Conservation (phyloP, 2,329 filamentous ascomycete genomes). For the Aspergillus sp. region DNA sequence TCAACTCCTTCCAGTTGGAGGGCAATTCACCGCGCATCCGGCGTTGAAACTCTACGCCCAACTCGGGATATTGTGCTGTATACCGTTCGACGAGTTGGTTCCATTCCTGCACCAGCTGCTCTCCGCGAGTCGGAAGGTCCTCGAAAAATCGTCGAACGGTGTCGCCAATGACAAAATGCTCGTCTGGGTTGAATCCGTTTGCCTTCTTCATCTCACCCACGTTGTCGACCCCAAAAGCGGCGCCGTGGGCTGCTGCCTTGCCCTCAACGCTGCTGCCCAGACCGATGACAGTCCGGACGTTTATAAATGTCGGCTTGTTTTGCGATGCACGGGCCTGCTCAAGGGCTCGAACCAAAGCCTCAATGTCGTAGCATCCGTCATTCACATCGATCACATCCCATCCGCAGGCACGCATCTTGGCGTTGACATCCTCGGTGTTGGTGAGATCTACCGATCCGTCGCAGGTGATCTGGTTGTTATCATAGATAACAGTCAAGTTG, state of each 20-base stretch:
- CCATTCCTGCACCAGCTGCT: constrained; percentile 45
- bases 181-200: constrained; percentile 45
- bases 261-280: constrained; percentile 42
- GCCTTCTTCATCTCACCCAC: constrained; percentile 50
- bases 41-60: constrained; percentile 43
- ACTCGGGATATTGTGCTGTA: constrained; percentile 38
- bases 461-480: constrained; percentile 55
- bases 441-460: constrained; percentile 50
- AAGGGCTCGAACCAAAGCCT: constrained; percentile 43
- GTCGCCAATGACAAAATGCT: constrained; percentile 42
- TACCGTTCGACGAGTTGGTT: constrained; percentile 41
- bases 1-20: constrained; percentile 44
- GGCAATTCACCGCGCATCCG: constrained; percentile 45
- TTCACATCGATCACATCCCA: constrained; percentile 51
- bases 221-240: constrained; percentile 49
- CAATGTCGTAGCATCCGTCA: constrained; percentile 49
- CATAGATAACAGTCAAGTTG: constrained; percentile 52
- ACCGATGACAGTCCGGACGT: constrained; percentile 52
- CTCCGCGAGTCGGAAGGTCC: constrained; percentile 42
- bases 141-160: constrained; percentile 48
- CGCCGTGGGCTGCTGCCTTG: constrained; percentile 51
- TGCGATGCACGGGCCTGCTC: constrained; percentile 37
- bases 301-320: constrained; percentile 53
- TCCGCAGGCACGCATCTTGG: constrained; percentile 51
- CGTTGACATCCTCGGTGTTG: constrained; percentile 50